Evolutionary conservation across 305 asterid genomes (phyloP).

Genomic region (Nicotiana rustica): DNA sequence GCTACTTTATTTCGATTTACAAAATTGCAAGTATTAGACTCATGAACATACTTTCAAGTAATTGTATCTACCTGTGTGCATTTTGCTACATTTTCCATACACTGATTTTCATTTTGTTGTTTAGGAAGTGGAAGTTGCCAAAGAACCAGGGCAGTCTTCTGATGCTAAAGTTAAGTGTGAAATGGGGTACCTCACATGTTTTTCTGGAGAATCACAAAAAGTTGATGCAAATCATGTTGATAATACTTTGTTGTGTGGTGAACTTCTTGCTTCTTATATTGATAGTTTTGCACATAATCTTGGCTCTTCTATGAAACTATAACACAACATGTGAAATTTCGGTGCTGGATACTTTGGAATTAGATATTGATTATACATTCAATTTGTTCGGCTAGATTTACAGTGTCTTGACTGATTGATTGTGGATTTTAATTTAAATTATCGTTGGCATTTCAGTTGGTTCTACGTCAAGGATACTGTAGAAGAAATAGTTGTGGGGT

Average conservation of each 20-base stretch:
- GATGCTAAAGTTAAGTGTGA: constrained; percentile 50
- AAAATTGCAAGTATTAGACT: background rate
- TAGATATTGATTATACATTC: constrained; percentile 41
- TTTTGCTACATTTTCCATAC: background rate
- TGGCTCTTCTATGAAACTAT: constrained; percentile 28
- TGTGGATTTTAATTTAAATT: no score
- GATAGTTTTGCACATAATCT: constrained; percentile 37
- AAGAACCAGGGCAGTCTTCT: constrained; percentile 38
- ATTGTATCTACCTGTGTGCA: background rate
- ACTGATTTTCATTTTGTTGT: background rate
- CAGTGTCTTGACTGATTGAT: no score
- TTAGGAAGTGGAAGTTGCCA: constrained; percentile 53
- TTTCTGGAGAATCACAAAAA: constrained; percentile 55
- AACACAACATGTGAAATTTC: constrained; percentile 43
- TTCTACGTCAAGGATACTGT: no score
- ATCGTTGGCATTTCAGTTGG: no score
- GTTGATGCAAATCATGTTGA: background rate
- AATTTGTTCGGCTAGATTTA: no score
- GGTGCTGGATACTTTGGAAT: constrained; percentile 64
- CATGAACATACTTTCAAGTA: background rate
- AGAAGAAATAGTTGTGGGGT: no score
- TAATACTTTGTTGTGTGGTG: constrained; percentile 52
- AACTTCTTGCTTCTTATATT: constrained; percentile 42
- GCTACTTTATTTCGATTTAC: background rate
- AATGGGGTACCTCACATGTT: constrained; percentile 41